phyloP scores from a whole-genome alignment of 305 asterid species.

The Fraxinus sp. region DNA sequence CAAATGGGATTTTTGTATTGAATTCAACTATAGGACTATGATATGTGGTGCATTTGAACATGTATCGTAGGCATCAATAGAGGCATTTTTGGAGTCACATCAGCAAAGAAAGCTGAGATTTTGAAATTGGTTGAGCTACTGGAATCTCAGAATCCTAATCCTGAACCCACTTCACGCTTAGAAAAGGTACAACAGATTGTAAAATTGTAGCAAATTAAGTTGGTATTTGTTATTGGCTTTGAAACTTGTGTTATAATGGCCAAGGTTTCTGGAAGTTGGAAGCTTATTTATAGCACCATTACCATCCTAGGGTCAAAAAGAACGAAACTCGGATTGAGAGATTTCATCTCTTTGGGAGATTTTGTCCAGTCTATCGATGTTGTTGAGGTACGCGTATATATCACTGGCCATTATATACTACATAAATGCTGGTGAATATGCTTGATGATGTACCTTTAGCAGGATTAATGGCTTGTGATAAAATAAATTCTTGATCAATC shows the following conservation, averaged over 20 bases:
- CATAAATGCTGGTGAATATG: background rate
- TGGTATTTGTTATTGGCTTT: background rate
- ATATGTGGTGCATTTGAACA: conserved; percentile 4
- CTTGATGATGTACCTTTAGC: background rate
- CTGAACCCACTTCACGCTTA: conserved; percentile 59
- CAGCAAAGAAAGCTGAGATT: conserved; percentile 59
- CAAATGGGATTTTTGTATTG: conserved; percentile 2
- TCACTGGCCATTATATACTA: background rate
- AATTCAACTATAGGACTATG: background rate
- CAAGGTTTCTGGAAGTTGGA: conserved; percentile 83
- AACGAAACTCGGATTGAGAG: conserved; percentile 84
- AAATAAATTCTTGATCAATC: background rate
- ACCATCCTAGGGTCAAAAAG: conserved; percentile 78
- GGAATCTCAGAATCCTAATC: conserved; percentile 77
- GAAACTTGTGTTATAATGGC: background rate
- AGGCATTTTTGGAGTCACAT: conserved; percentile 79
- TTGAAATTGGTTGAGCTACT: conserved; percentile 54
- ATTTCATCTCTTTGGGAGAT: conserved; percentile 72
- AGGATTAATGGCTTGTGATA: background rate
- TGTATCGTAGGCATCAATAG: conserved; percentile 60
- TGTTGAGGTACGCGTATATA: conserved; percentile 51
- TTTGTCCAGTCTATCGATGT: conserved; percentile 60
- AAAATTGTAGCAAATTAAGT: conserved; percentile 4
- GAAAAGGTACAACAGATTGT: conserved; percentile 52
- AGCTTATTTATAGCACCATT: conserved; percentile 78